Conservation (phyloP, 164 flowering plant genomes). For the Sextonia rubra region DNA sequence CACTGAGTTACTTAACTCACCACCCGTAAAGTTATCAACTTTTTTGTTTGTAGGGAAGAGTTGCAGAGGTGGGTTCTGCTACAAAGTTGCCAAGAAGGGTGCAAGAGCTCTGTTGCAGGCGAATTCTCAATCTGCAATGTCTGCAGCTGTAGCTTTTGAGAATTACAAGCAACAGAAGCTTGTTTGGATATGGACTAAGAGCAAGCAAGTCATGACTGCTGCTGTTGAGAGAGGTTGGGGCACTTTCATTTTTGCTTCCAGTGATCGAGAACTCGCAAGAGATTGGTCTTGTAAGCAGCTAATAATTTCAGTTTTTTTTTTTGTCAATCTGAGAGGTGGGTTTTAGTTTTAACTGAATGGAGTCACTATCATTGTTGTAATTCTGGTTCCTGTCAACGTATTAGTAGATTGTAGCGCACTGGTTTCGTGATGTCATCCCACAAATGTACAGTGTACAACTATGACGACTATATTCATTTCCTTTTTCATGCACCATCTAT, state of each 20-base stretch:
- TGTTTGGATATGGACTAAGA: constrained; percentile 92
- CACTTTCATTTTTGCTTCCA: constrained; percentile 59
- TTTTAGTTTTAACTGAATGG: neutral
- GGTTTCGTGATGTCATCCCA: neutral
- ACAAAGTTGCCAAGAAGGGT: neutral
- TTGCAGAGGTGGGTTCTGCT: neutral
- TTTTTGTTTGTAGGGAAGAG: neutral
- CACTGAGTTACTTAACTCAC: neutral
- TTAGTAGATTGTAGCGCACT: neutral
- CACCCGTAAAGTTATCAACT: neutral
- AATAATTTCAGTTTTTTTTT: neutral
- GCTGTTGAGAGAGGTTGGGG: constrained; percentile 91
- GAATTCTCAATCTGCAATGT: constrained; percentile 11
- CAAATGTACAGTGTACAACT: neutral
- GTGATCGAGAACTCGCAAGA: constrained; percentile 38
- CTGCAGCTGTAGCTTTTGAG: constrained; percentile 16
- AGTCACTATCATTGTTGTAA: neutral
- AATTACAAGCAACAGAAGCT: constrained; percentile 29
- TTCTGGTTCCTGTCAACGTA: neutral
- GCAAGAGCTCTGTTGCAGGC: constrained; percentile 2
- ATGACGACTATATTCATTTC: no score
- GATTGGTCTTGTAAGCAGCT: constrained; percentile 71
- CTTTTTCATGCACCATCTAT: no score
- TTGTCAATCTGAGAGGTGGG: neutral
- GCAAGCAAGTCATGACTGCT: constrained; percentile 78